Conservation (phyloP, 1,284 basidiomycete genomes). For the Heterobasidion annosum region DNA sequence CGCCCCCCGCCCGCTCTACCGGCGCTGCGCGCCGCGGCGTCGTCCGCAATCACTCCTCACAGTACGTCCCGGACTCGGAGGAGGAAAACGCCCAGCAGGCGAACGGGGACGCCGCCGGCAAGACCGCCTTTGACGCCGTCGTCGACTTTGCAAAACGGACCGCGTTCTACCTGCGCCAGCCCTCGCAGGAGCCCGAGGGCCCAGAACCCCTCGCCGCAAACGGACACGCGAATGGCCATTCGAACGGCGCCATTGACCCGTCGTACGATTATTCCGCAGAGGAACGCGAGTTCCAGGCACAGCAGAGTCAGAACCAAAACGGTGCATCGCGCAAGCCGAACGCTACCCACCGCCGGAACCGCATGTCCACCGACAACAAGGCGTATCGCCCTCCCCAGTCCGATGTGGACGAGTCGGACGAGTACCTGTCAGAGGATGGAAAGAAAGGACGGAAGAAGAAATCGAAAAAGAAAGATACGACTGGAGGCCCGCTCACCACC, state of each 20-base stretch:
- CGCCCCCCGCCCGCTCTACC: conserved; percentile 20
- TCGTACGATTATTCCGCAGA: conserved; percentile 72
- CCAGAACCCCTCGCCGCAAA: conserved; percentile 13
- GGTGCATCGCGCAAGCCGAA: conserved; percentile 21
- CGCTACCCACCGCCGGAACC: conserved; percentile 37
- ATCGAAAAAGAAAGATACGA: conserved; percentile 45
- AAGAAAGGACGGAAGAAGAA: conserved; percentile 38
- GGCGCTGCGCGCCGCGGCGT: conserved; percentile 28
- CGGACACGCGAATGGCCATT: conserved; percentile 13
- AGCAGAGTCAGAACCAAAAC: conserved; percentile 12
- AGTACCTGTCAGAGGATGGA: conserved; percentile 47
- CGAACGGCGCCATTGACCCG: conserved; percentile 27
- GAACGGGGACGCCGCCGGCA: conserved; percentile 24
- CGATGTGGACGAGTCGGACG: conserved; percentile 52
- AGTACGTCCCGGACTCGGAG: conserved; percentile 57
- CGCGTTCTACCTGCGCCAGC: conserved; percentile 51
- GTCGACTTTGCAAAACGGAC: conserved; percentile 45
- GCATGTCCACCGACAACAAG: conserved; percentile 68
- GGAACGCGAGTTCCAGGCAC: conserved; percentile 45
- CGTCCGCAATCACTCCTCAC: conserved; percentile 39
- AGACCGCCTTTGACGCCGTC: conserved; percentile 54
- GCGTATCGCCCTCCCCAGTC: conserved; percentile 63
- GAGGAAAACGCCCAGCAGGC: conserved; percentile 35
- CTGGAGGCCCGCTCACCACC: conserved; percentile 41
- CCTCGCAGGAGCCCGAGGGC: conserved; percentile 41